These are phyloP conservation scores for Mallotus repandus DNA, from an alignment of 441 rosid species.

Conservation along the genomic window DNA sequence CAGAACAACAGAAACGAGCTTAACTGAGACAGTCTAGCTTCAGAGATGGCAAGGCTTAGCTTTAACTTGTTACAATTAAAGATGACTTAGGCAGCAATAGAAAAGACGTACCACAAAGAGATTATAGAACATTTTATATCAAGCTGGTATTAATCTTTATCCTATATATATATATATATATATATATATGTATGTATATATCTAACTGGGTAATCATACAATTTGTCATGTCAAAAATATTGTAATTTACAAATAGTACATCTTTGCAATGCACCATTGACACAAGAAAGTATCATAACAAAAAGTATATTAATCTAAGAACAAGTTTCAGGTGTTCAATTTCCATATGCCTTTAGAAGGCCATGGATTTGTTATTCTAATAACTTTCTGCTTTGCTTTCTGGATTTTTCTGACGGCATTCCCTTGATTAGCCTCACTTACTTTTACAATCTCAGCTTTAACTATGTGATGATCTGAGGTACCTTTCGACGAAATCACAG, in stretches of 20 bases:
- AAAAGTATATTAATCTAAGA: neutral
- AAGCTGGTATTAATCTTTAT: neutral
- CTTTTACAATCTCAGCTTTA: constrained; percentile 57
- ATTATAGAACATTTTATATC: neutral
- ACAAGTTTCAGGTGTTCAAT: constrained; percentile 18
- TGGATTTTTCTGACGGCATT: constrained; percentile 23
- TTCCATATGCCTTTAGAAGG: constrained; percentile 40
- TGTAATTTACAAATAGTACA: constrained; percentile 7
- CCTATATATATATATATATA: no score
- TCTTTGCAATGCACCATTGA: neutral
- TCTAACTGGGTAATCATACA: neutral
- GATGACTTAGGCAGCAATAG: neutral
- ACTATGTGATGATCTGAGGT: constrained; percentile 96
- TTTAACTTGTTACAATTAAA: neutral
- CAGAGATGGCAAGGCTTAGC: neutral
- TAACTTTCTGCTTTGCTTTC: constrained; percentile 40
- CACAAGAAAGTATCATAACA: neutral
- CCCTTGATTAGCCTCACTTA: constrained; percentile 26
- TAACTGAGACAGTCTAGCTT: no score
- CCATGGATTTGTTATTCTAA: constrained; percentile 37
- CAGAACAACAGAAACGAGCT: no score
- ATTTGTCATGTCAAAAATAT: neutral
- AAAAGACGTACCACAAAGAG: neutral
- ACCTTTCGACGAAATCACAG: constrained; percentile 84
- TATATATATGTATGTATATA: no score